Percentiles rank a stretch among this genome's conserved stretches.
phyloP scores from a whole-genome alignment of 1,284 basidiomycete species.

The Marasmius fiardii region DNA sequence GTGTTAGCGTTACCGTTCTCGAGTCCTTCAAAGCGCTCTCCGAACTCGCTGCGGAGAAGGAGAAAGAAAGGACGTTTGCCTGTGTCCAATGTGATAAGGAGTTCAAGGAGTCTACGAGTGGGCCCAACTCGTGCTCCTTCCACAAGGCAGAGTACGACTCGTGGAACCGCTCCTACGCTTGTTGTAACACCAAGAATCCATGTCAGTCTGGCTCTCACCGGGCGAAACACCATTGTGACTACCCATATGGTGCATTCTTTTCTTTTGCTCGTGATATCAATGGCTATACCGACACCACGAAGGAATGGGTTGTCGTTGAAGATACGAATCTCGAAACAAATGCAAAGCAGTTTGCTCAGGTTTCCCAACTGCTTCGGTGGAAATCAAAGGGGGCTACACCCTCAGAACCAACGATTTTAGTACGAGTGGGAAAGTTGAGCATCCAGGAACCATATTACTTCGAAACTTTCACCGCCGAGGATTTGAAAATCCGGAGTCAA shows the following conservation, averaged over 20 bases:
- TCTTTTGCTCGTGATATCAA: slow-evolving; percentile 24
- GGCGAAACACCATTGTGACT: slow-evolving; percentile 32
- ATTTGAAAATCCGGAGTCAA: slow-evolving; percentile 26
- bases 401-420: slow-evolving; percentile 29
- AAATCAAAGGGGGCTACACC: slow-evolving; percentile 25
- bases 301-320: slow-evolving; percentile 26
- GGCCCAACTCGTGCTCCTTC: slow-evolving; percentile 33
- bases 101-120: slow-evolving; percentile 30
- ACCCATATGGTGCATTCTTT: slow-evolving; percentile 33
- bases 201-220: slow-evolving; percentile 30
- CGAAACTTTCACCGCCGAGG: slow-evolving; percentile 28
- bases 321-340: slow-evolving; percentile 31
- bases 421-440: slow-evolving; percentile 28
- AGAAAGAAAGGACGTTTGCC: slow-evolving; percentile 31
- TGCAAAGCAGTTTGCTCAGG: slow-evolving; percentile 22
- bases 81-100: slow-evolving; percentile 35
- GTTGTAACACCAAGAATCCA: slow-evolving; percentile 29
- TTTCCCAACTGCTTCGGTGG: slow-evolving; percentile 29
- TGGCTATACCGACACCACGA: slow-evolving; percentile 28
- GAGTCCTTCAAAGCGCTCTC: slow-evolving; percentile 26
- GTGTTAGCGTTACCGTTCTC: slow-evolving; percentile 19
- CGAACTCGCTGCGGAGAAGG: slow-evolving; percentile 25
- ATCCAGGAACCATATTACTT: slow-evolving; percentile 28
- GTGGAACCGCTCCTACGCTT: slow-evolving; percentile 29
- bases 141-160: slow-evolving; percentile 30